phyloP scores from a whole-genome alignment of 768 basidiomycete genomes.

The Chalciporus piperatus region DNA sequence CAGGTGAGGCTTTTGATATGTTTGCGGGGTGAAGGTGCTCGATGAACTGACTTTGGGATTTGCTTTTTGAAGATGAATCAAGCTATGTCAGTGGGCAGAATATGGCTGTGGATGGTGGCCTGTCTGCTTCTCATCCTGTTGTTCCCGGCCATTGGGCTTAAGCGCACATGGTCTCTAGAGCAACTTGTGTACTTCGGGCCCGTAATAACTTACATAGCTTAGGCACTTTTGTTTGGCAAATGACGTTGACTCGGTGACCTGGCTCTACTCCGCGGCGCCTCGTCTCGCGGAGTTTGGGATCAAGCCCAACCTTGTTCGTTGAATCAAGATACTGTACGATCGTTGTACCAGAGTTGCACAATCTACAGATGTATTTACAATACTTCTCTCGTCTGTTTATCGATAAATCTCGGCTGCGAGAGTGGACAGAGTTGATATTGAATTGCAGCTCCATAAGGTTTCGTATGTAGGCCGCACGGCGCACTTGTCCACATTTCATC shows the following conservation, averaged over 20 bases:
- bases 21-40: slow-evolving; percentile 1
- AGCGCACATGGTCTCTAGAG: slow-evolving; percentile 4
- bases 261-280: slow-evolving; percentile 22
- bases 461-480: too few relatives aligned
- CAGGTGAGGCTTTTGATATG: slow-evolving; percentile 50
- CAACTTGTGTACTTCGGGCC: not conserved
- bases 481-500: too few relatives aligned
- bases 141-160: slow-evolving; percentile 72
- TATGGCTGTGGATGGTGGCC: slow-evolving; percentile 82
- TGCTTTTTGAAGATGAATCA: slow-evolving; percentile 61
- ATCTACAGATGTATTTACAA: too few relatives aligned
- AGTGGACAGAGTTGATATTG: too few relatives aligned
- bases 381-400: too few relatives aligned
- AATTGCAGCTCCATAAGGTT: too few relatives aligned
- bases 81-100: slow-evolving; percentile 93
- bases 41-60: slow-evolving; percentile 8
- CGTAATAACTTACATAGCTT: not conserved
- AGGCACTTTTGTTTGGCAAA: not conserved
- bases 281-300: slow-evolving; percentile 26
- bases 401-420: too few relatives aligned
- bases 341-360: too few relatives aligned
- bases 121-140: slow-evolving; percentile 77
- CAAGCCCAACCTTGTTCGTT: not conserved
- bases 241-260: not conserved
- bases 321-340: slow-evolving; percentile 2